Evolutionary conservation across 306 rosid genomes (phyloP), one percentile per base, ranked within the genome.

Genomic region (Cucumis cinereus): DNA sequence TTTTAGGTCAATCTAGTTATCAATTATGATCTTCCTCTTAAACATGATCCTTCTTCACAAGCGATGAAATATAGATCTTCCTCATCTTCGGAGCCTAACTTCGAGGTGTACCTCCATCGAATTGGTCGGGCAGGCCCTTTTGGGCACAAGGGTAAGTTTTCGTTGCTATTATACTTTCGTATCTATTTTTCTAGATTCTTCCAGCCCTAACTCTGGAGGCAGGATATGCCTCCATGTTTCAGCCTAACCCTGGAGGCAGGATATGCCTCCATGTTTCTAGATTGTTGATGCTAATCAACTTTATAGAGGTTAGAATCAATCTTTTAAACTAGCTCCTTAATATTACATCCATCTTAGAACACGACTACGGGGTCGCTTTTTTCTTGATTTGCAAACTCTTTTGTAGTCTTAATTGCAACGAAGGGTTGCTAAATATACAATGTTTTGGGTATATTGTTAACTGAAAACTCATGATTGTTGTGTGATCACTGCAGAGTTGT

Each of bases 101-200:
- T 43, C 66, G 97, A 93, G 85, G 97, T 90, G 64, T 93, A 93
- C 79, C 81, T 93, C 75, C 97, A 93, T 64, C 84, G 98, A 77
- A 87, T 93, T 76, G 98, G 98, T 61, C 80, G 98, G 79, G 95
- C 98, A 19, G 98, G 97, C 62, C 93, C 97, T 50, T 93, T 93
- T 70, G 98, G 98, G 54, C 92, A 91, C 79, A 92, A 90, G 86
- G 94, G 98, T 92, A 79, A 80, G 86, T 69, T 82, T 71, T 61
- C 38, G 49, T 28, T 57, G 75, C 38, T 45, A 47, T 41, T 61
- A 24, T 35, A 6, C 26, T 41, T 38, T 7, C 4, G 4, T 35
- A 40, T n/a, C 15, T 35, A 58, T 11, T 17, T 58, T 58, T 58
- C 36, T 58, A 58, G 19, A 23, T 12, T 23, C 60, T 56, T 14